Percentiles rank a stretch among this genome's conserved stretches.
Evolutionary conservation across 176 grass and related monocot species (phyloP).

Genomic region (Cymbopogon citratus): DNA sequence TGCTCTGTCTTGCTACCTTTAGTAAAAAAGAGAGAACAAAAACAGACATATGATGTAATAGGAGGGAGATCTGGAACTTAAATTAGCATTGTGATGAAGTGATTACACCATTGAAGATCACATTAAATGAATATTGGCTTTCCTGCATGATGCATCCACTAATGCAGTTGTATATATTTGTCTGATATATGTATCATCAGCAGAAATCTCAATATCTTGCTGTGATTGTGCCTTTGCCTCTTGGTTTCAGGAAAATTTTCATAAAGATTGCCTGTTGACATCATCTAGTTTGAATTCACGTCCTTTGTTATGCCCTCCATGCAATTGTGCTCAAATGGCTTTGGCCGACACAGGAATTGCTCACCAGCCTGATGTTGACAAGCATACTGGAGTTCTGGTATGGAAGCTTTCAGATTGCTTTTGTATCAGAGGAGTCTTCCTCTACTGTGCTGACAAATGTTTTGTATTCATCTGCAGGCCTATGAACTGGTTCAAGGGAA

Average conservation of each 20-base stretch:
- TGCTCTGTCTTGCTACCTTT: not conserved
- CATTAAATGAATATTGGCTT: not conserved
- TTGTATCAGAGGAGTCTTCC: not conserved
- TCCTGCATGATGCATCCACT: not conserved
- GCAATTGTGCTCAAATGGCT: constrained; percentile 49
- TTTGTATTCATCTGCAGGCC: constrained; percentile 47
- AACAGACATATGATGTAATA: not conserved
- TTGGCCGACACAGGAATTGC: constrained; percentile 44
- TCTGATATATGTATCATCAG: not conserved
- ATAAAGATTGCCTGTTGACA: constrained; percentile 3
- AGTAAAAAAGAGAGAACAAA: not conserved
- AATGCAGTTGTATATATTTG: not conserved
- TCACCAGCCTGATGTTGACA: constrained; percentile 37
- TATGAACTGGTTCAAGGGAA: constrained; percentile 92
- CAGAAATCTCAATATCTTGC: not conserved
- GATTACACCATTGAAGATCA: not conserved
- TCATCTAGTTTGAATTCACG: constrained; percentile 31
- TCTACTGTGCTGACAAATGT: not conserved
- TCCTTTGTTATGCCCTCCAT: constrained; percentile 19
- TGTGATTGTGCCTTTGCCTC: not conserved
- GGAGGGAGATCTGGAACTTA: not conserved
- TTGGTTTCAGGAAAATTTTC: constrained; percentile 41
- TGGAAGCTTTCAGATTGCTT: constrained; percentile 17
- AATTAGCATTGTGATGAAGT: not conserved
- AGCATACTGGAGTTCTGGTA: constrained; percentile 67